Evolutionary conservation across 768 basidiomycete genomes (phyloP), one percentile per base, ranked within the genome.

Genomic region (Boletus rubescentipes): DNA sequence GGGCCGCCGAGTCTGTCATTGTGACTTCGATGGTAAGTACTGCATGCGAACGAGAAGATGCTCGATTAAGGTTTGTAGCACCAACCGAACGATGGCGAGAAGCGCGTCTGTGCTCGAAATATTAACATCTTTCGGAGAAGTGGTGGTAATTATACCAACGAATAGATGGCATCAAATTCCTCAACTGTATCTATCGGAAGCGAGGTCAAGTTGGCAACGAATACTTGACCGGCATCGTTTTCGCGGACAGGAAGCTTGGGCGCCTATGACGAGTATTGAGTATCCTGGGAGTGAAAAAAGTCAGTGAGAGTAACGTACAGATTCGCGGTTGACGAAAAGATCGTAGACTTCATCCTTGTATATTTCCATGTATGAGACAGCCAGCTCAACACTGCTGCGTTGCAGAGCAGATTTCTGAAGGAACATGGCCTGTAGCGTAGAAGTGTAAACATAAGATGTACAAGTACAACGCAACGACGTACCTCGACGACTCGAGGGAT

Each of bases 321-420:
- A 82, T 53, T 87, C 87, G 47, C 87, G 76, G 47, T 80, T 75
- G 1, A 89, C 89, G 4, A 95, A 78, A 23, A 96, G 79, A 66
- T 94, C 93, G 62, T 90, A 94, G 4, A 89, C 87, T 57, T 95
- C 93, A 64, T 95, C 92, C 64, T 90, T 91, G 72, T 93, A 91
- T 49, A 95, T 91, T 67, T 95, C 92, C 83, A 91, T 89, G 57
- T 93, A 93, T 1, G 88, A 88, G 14, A 89, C 74, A 6, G 76
- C 63, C 21, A 86, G 71, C 2, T 77, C 75, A 5, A 84, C 76
- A 35, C 76, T 68, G 39, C 78, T 74, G 42, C 73, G 65, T 41
- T 71, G 63, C 40, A 78, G 64, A 20, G 67, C 46, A 45, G 68
- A 59, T 62, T 76, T 77, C 64, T 77, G 77, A 48, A 77, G 75